These are phyloP conservation scores for Neurospora sp. DNA, from an alignment of 495 filamentous ascomycete genomes.

Conservation along the genomic window DNA sequence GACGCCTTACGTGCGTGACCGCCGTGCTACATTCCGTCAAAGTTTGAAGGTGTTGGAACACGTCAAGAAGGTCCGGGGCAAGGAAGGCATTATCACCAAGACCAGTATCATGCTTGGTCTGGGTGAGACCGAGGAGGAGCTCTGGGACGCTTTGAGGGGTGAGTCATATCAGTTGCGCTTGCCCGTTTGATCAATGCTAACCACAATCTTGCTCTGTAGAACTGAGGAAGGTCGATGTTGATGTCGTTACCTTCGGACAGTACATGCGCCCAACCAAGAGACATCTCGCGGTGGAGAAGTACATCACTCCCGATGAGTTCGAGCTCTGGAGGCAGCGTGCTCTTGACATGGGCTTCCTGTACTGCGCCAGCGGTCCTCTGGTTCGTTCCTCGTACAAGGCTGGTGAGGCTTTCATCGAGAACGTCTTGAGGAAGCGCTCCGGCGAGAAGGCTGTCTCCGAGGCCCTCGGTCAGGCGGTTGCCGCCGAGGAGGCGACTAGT, in stretches of 20 bases:
- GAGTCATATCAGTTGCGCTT: slow-evolving; percentile 7
- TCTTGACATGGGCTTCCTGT: slow-evolving; percentile 91
- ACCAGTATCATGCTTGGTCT: slow-evolving; percentile 95
- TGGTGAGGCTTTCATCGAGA: slow-evolving; percentile 97
- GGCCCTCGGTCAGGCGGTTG: slow-evolving; percentile 13
- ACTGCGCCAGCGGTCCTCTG: slow-evolving; percentile 86
- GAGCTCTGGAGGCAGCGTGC: slow-evolving; percentile 86
- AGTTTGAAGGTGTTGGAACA: slow-evolving; percentile 69
- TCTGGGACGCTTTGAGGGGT: slow-evolving; percentile 68
- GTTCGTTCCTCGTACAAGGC: slow-evolving; percentile 95
- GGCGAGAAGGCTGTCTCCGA: slow-evolving; percentile 27
- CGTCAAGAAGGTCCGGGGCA: slow-evolving; percentile 59
- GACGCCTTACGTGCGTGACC: slow-evolving; percentile 82
- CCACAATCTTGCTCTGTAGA: slow-evolving; percentile 30
- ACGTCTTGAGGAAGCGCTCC: slow-evolving; percentile 82
- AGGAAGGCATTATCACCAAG: slow-evolving; percentile 77
- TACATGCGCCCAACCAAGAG: slow-evolving; percentile 98
- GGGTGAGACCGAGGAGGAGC: slow-evolving; percentile 84
- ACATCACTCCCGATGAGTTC: slow-evolving; percentile 81
- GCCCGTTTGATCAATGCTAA: not conserved
- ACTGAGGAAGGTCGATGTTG: slow-evolving; percentile 67
- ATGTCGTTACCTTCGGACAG: slow-evolving; percentile 96
- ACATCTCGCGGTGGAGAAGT: slow-evolving; percentile 92
- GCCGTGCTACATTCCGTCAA: slow-evolving; percentile 81
- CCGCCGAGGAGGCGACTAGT: slow-evolving; percentile 11